phyloP scores from a whole-genome alignment of 1,284 basidiomycete species.

The Austroboletus niveus region DNA sequence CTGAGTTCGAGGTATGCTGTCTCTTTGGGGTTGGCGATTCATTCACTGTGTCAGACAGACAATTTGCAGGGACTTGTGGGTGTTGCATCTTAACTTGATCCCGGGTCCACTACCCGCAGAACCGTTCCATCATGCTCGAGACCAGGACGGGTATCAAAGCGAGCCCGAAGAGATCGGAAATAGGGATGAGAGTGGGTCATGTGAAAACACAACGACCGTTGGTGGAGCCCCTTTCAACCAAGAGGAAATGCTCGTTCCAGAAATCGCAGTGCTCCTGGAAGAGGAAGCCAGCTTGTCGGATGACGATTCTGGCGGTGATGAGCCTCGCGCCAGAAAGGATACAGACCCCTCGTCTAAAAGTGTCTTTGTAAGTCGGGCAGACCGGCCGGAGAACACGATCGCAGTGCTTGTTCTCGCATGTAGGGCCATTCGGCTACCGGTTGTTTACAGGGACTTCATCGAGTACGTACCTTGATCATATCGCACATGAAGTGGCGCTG shows the following conservation, averaged over 20 bases:
- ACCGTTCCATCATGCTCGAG: conserved; percentile 48
- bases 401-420: conserved; percentile 69
- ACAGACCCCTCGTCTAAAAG: conserved; percentile 11
- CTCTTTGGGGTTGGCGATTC: background rate
- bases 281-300: conserved; percentile 54
- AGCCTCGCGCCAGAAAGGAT: conserved; percentile 15
- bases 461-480: conserved; percentile 43
- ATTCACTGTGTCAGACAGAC: conserved; percentile 43
- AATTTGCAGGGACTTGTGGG: conserved; percentile 81
- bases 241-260: conserved; percentile 39
- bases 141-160: conserved; percentile 23
- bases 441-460: conserved; percentile 73
- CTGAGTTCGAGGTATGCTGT: conserved; percentile 71
- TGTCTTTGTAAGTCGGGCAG: conserved; percentile 36
- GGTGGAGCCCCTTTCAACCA: conserved; percentile 21
- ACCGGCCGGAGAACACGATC: conserved; percentile 59
- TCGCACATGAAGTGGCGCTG: conserved; percentile 2
- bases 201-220: conserved; percentile 10
- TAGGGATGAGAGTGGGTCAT: background rate
- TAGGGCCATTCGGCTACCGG: conserved; percentile 76
- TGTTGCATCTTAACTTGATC: conserved; percentile 67
- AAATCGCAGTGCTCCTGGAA: conserved; percentile 52
- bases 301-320: conserved; percentile 34
- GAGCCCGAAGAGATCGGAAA: conserved; percentile 17
- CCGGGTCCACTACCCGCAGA: conserved; percentile 60